phyloP scores from a whole-genome alignment of 2,329 filamentous ascomycete genomes.

The Beauveria sp. region DNA sequence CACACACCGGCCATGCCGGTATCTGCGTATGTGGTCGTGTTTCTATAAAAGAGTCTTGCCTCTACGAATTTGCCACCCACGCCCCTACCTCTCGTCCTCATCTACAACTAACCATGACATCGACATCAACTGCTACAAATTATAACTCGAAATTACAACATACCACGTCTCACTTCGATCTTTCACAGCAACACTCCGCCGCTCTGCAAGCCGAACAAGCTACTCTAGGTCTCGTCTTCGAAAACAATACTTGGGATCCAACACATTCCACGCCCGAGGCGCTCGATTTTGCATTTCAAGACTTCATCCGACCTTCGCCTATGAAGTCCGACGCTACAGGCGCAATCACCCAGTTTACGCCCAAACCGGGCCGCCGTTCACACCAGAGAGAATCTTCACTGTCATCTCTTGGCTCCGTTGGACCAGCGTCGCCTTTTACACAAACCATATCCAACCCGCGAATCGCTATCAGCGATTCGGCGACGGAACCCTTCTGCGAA shows the following conservation, averaged over 20 bases:
- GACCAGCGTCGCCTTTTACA: constrained; percentile 52
- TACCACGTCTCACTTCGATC: not conserved
- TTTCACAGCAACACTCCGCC: not conserved
- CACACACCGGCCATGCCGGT: constrained; percentile 8
- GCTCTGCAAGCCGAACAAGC: not conserved
- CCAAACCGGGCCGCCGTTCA: constrained; percentile 31
- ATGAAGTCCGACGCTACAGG: constrained; percentile 39
- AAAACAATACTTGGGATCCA: constrained; percentile 2
- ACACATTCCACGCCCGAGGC: not conserved
- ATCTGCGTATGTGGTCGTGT: not conserved
- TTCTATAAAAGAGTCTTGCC: constrained; percentile 7
- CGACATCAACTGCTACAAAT: not conserved
- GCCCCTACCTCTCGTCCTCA: constrained; percentile 6
- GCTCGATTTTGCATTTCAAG: constrained; percentile 6
- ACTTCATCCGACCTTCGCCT: constrained; percentile 17
- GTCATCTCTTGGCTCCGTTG: constrained; percentile 52
- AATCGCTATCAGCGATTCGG: constrained; percentile 45
- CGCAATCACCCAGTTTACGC: constrained; percentile 28
- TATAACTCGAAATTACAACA: not conserved
- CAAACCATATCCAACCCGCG: constrained; percentile 50
- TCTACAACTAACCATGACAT: constrained; percentile 8
- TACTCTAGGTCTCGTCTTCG: not conserved
- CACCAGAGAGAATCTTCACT: constrained; percentile 56
- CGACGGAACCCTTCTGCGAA: constrained; percentile 38
- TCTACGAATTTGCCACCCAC: constrained; percentile 10